These are phyloP conservation scores for Cladophialophora immunda DNA, from an alignment of 2,329 filamentous ascomycete genomes.

Conservation along the genomic window DNA sequence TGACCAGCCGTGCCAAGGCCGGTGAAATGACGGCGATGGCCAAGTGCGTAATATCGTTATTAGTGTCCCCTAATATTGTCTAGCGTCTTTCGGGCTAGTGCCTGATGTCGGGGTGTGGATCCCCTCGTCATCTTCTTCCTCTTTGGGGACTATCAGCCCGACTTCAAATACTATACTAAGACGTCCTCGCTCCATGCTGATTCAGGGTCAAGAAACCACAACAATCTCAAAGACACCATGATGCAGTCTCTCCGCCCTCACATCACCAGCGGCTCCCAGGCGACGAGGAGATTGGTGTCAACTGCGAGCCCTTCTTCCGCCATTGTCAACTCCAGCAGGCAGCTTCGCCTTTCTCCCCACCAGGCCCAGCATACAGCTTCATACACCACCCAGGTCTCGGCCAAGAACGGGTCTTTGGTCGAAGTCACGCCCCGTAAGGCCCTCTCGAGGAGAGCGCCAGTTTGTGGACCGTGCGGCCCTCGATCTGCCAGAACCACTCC, in stretches of 20 bases:
- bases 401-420: neutral
- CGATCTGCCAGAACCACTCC: neutral
- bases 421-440: neutral
- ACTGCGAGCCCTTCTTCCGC: neutral
- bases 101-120: neutral
- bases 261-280: neutral
- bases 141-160: neutral
- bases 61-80: neutral
- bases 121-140: constrained; percentile 4
- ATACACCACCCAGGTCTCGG: neutral
- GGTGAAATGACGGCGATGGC: neutral
- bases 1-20: neutral
- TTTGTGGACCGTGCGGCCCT: neutral
- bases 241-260: constrained; percentile 6
- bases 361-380: neutral
- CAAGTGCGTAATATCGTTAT: neutral
- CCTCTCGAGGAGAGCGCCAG: neutral
- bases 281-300: neutral
- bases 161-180: constrained; percentile 6
- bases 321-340: constrained; percentile 4
- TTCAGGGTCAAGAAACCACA: neutral
- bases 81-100: neutral
- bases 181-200: neutral
- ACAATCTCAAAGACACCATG: neutral
- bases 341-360: neutral